Conservation (phyloP, 306 rosid species). For the Glycine soja region DNA sequence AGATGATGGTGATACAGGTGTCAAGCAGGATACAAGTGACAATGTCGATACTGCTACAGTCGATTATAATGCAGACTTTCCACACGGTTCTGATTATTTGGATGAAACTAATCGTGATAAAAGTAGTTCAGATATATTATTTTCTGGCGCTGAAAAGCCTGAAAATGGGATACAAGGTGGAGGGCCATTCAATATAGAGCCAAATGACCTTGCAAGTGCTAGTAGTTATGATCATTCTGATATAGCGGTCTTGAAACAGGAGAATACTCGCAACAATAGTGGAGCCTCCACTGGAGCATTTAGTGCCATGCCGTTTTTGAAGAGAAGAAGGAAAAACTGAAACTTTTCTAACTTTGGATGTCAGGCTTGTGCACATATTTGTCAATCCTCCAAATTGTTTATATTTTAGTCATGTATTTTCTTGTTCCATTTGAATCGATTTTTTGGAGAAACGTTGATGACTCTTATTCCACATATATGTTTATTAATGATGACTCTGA, state of each 20-base stretch:
- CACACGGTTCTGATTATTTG: conserved; percentile 41
- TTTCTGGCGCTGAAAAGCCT: conserved; percentile 43
- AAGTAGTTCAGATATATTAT: conserved; percentile 37
- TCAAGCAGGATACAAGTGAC: conserved; percentile 44
- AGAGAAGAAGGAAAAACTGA: conserved; percentile 66
- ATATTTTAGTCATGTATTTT: no score
- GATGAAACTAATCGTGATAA: conserved; percentile 40
- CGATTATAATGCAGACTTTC: conserved; percentile 39
- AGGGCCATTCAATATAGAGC: conserved; percentile 36
- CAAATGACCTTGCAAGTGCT: conserved; percentile 29
- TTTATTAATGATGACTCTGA: no score
- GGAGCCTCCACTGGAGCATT: conserved; percentile 52
- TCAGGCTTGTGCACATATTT: no score
- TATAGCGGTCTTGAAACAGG: conserved; percentile 35
- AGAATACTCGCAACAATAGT: conserved; percentile 43
- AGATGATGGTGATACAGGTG: conserved; percentile 54
- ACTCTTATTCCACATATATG: no score
- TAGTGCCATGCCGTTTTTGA: conserved; percentile 78
- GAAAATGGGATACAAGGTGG: conserved; percentile 34
- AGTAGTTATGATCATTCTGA: conserved; percentile 44
- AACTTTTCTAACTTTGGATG: neutral
- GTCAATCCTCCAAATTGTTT: no score
- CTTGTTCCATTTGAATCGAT: no score
- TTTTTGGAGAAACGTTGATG: no score
- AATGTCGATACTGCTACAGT: conserved; percentile 28